These are phyloP conservation scores for Colletotrichum paranaense DNA, from an alignment of 2,329 filamentous ascomycete species.

Conservation along the genomic window DNA sequence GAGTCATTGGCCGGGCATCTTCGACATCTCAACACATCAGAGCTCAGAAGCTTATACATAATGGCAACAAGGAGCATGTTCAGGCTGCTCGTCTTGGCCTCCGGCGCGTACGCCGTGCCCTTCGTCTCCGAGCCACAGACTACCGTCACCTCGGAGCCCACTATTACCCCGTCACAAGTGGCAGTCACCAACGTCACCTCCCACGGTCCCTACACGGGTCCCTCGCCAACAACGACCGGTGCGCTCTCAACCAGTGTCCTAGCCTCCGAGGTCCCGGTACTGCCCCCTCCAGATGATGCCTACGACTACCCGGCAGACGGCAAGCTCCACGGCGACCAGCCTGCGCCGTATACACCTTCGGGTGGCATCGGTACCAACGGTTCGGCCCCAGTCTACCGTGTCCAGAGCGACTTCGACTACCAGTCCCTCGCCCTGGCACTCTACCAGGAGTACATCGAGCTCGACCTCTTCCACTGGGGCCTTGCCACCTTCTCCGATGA, in stretches of 20 bases:
- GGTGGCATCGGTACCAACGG: conserved; percentile 84
- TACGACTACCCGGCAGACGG: conserved; percentile 80
- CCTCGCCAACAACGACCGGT: conserved; percentile 73
- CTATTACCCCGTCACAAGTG: conserved; percentile 42
- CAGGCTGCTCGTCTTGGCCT: conserved; percentile 37
- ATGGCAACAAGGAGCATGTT: conserved; percentile 22
- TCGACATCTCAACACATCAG: background rate
- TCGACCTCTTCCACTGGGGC: conserved; percentile 84
- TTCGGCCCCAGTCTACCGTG: conserved; percentile 79
- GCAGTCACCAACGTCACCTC: conserved; percentile 68
- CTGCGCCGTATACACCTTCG: conserved; percentile 77
- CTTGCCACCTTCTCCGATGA: conserved; percentile 74
- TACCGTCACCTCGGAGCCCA: conserved; percentile 45
- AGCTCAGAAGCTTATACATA: background rate
- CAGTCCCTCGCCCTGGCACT: conserved; percentile 79
- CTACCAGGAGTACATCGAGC: conserved; percentile 87
- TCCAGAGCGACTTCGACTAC: conserved; percentile 86
- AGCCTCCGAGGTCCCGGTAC: conserved; percentile 66
- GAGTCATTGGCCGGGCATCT: background rate
- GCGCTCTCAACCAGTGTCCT: conserved; percentile 70
- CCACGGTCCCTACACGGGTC: conserved; percentile 77
- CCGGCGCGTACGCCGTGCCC: conserved; percentile 43
- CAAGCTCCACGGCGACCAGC: conserved; percentile 72
- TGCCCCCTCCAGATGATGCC: conserved; percentile 69
- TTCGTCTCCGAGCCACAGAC: conserved; percentile 49